Base-by-base conservation (phyloP, 2,329 filamentous ascomycete genomes). In the Lecanosticta acicola region DNA sequence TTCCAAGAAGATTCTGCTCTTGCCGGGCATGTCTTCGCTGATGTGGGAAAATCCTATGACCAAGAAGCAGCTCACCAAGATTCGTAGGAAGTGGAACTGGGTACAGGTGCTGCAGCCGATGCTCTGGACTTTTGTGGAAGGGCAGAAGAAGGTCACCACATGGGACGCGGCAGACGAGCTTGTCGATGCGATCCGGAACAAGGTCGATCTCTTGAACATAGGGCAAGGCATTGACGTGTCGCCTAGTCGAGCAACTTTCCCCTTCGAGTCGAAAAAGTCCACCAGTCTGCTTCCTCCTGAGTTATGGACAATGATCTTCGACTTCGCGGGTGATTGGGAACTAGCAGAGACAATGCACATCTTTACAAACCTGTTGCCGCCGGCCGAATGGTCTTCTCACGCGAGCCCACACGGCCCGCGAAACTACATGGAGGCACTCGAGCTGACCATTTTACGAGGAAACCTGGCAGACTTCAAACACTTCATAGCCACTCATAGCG, bases 1-100 rank as follows among this genome's bases (percentile, higher is more conserved):
- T 0, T 84, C 83, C 4, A 95, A 95, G 69, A 85, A 84, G 57
- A 85, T 94, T 21, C 70, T 95, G 39, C 71, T 96, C 46, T 83
- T 94, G 4, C 89, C 90, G 0, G 87, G 87, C 54, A 94, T 96
- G 89, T 91, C 86, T 26, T 81, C 80, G 1, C 78, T 85, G 49
- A 89, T 91, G 81, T 94, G 88, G 88, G 82, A 90, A 62, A 89
- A 93, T 59, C 87, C 89, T 2, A 83, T 90, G 69, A 94, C 87
- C 13, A 87, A 86, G 69, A 85, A 88, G 59, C 89, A 95, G 62
- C 76, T 95, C 50, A 84, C 80, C 66, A 93, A 94, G 68, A 80
- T 95, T 34, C 78, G 83, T 53, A 75, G 80, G 52, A 90, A 88
- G 64, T 94, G 87, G 87, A 83, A 83, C 43, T 95, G 88, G 87